Conservation (phyloP, 164 flowering plant genomes). For the Magnolia kwangsiensis region DNA sequence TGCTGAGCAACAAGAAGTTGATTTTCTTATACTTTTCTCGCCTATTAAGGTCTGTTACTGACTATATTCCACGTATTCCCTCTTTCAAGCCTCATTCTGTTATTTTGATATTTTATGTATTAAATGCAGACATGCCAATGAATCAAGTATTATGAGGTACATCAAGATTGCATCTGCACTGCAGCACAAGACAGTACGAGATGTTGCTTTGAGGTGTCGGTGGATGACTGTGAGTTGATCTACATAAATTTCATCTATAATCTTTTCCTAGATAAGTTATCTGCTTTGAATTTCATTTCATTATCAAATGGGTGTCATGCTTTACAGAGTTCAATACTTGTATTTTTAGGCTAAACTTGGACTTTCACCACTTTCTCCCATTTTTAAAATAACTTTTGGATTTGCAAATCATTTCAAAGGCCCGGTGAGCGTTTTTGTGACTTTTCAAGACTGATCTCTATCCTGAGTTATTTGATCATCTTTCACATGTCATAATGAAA, state of each 20-base stretch:
- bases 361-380: neutral
- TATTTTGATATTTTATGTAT: constrained; percentile 6
- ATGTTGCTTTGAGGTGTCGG: constrained; percentile 93
- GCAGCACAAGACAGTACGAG: constrained; percentile 86
- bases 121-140: constrained; percentile 54
- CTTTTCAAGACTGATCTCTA: neutral
- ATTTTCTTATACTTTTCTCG: neutral
- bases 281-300: neutral
- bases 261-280: neutral
- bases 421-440: neutral
- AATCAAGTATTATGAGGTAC: constrained; percentile 77
- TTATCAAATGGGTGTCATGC: neutral
- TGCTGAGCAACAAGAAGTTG: too few species aligned
- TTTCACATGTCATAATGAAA: neutral
- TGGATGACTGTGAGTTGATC: constrained; percentile 76
- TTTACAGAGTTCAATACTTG: neutral
- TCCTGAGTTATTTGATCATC: neutral
- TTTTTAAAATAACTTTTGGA: neutral
- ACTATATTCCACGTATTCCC: neutral
- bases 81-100: neutral
- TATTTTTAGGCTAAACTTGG: neutral
- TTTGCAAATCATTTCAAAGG: neutral
- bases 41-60: constrained; percentile 1
- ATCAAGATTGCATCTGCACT: constrained; percentile 78
- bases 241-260: neutral